These are phyloP conservation scores for Cladosporium oxysporum DNA, from an alignment of 2,329 filamentous ascomycete species.

Conservation along the genomic window DNA sequence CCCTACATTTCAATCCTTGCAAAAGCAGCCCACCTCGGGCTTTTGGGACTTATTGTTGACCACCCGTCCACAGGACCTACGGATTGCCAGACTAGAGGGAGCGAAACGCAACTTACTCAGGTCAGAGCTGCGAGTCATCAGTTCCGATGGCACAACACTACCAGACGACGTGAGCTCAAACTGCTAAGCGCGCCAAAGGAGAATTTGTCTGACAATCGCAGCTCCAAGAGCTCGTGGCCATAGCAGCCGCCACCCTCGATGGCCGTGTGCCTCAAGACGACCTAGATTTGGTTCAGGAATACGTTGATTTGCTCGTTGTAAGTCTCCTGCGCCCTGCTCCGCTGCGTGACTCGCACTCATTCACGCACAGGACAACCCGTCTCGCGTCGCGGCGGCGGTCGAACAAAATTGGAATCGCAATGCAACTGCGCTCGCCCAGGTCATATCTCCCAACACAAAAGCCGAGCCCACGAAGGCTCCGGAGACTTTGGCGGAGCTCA, in stretches of 20 bases:
- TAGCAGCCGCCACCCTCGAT: conserved; percentile 43
- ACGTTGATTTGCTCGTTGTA: conserved; percentile 44
- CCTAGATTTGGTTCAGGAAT: conserved; percentile 41
- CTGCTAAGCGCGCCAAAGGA: background rate
- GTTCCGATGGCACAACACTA: conserved; percentile 39
- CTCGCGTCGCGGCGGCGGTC: conserved; percentile 32
- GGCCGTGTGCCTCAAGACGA: conserved; percentile 41
- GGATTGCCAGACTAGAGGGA: conserved; percentile 36
- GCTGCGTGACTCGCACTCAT: conserved; percentile 3
- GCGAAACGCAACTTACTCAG: conserved; percentile 40
- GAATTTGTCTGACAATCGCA: conserved; percentile 23
- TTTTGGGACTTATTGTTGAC: background rate
- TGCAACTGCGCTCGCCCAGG: conserved; percentile 36
- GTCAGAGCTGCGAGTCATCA: conserved; percentile 38
- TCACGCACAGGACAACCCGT: conserved; percentile 36
- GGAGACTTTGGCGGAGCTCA: conserved; percentile 22
- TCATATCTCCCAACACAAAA: conserved; percentile 26
- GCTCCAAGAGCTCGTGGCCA: conserved; percentile 46
- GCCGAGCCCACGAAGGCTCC: conserved; percentile 23
- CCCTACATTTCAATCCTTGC: background rate
- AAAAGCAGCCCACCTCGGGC: background rate
- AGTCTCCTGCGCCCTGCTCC: background rate
- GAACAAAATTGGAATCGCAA: conserved; percentile 21
- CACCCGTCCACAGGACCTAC: conserved; percentile 39
- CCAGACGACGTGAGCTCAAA: conserved; percentile 39